Evolutionary conservation across 768 basidiomycete genomes (phyloP).

Genomic region (Sarcodon aspratus): DNA sequence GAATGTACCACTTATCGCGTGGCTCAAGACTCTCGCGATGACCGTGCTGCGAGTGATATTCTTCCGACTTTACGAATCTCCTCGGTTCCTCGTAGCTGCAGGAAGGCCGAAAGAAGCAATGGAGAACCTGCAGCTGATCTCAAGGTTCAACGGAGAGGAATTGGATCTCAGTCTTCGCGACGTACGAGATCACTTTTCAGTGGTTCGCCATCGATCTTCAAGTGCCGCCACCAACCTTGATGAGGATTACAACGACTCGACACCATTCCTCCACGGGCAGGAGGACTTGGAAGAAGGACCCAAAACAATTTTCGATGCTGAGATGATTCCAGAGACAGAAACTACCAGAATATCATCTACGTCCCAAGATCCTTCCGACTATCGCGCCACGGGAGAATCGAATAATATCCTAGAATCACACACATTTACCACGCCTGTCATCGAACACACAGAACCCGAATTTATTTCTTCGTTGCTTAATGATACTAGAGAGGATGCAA

Average conservation of each 20-base stretch:
- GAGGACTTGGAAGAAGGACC: not conserved
- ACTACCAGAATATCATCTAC: not conserved
- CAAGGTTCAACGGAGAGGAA: slow-evolving; percentile 72
- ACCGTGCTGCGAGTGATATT: slow-evolving; percentile 79
- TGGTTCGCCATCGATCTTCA: not conserved
- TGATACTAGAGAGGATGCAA: not conserved
- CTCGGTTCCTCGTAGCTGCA: slow-evolving; percentile 84
- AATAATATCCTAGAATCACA: slow-evolving; percentile 13
- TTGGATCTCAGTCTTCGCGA: slow-evolving; percentile 60
- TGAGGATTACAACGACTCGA: no score
- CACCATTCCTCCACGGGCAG: not conserved
- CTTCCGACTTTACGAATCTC: slow-evolving; percentile 91
- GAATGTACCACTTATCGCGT: slow-evolving; percentile 2
- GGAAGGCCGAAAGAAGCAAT: slow-evolving; percentile 80
- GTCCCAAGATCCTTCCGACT: slow-evolving; percentile 7
- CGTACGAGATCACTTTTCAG: slow-evolving; percentile 36
- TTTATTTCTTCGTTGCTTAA: not conserved
- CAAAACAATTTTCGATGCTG: not conserved
- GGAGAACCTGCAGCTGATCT: slow-evolving; percentile 74
- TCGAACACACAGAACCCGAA: not conserved
- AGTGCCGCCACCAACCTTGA: no score
- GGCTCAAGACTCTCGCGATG: slow-evolving; percentile 69
- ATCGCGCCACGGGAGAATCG: slow-evolving; percentile 16
- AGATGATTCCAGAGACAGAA: not conserved
- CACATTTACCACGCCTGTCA: slow-evolving; percentile 13